phyloP scores from a whole-genome alignment of 306 rosid species.

The Datisca glomerata region DNA sequence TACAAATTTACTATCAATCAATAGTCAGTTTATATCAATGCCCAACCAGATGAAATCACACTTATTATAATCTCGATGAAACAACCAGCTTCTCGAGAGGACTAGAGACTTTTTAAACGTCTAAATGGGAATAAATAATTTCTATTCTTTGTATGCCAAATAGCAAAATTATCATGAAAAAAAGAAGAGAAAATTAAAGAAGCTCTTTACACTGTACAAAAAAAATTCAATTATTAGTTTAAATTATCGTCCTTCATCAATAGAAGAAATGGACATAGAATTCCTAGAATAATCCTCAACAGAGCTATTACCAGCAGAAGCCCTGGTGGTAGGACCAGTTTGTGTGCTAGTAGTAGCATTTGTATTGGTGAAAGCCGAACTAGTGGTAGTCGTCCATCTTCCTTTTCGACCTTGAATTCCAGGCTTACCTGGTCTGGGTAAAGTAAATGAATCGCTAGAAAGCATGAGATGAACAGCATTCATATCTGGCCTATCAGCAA shows the following conservation, averaged over 20 bases:
- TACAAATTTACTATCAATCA: no score
- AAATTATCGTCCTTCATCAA: slow-evolving; percentile 53
- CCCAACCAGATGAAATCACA: no score
- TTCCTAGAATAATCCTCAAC: slow-evolving; percentile 70
- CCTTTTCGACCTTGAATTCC: slow-evolving; percentile 71
- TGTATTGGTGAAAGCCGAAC: slow-evolving; percentile 42
- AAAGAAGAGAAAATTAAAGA: not conserved
- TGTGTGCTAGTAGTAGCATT: slow-evolving; percentile 29
- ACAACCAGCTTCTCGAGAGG: no score
- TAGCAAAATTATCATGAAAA: not conserved
- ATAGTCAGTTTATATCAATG: no score
- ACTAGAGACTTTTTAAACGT: no score
- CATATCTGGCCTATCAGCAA: slow-evolving; percentile 75
- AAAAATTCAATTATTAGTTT: not conserved
- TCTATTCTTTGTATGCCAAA: not conserved
- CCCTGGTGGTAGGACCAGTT: slow-evolving; percentile 24
- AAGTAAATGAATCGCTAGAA: slow-evolving; percentile 66
- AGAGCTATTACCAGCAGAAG: slow-evolving; percentile 40
- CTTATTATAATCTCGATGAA: no score
- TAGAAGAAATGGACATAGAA: slow-evolving; percentile 64
- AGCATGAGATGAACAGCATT: slow-evolving; percentile 67
- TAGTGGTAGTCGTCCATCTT: slow-evolving; percentile 37
- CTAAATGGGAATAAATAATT: no score
- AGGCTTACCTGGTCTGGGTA: slow-evolving; percentile 69
- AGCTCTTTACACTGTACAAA: not conserved